Percentiles rank a stretch among this genome's conserved stretches.
Conservation (phyloP, 805 yeast species). For the Cyberlindnera maclurae region DNA sequence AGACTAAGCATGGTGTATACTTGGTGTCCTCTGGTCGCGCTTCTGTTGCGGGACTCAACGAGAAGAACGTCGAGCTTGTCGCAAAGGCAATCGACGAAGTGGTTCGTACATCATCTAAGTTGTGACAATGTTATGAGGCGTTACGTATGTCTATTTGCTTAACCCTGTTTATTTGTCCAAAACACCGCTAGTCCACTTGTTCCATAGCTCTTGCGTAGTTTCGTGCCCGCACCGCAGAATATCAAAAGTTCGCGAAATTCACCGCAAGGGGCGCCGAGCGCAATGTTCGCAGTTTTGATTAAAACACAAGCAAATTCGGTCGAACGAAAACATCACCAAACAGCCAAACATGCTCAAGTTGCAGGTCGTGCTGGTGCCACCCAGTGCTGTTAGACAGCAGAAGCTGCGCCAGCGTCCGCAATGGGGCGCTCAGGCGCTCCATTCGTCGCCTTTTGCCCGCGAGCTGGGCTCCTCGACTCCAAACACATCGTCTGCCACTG, state of each 20-base stretch:
- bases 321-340: background rate
- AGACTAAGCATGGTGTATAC: slow-evolving; percentile 73
- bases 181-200: too few relatives aligned
- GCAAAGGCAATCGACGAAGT: slow-evolving; percentile 81
- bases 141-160: too few relatives aligned
- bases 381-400: slow-evolving; percentile 25
- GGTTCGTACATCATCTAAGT: slow-evolving; percentile 32
- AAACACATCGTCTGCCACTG: slow-evolving; percentile 21
- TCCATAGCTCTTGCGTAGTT: too few relatives aligned
- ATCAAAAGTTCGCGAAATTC: too few relatives aligned
- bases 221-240: too few relatives aligned
- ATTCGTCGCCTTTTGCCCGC: slow-evolving; percentile 14
- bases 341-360: slow-evolving; percentile 30
- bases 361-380: slow-evolving; percentile 38
- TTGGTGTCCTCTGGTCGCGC: slow-evolving; percentile 82
- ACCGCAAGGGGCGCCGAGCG: too few relatives aligned
- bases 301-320: too few relatives aligned
- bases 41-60: slow-evolving; percentile 88
- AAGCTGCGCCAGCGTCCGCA: slow-evolving; percentile 1
- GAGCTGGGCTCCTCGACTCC: slow-evolving; percentile 32
- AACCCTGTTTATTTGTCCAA: too few relatives aligned
- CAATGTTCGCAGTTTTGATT: too few relatives aligned
- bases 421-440: slow-evolving; percentile 1
- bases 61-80: slow-evolving; percentile 65
- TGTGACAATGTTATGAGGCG: slow-evolving; percentile 6